Conservation (phyloP, 2,329 filamentous ascomycete species). For the Triangularia verruculosa region DNA sequence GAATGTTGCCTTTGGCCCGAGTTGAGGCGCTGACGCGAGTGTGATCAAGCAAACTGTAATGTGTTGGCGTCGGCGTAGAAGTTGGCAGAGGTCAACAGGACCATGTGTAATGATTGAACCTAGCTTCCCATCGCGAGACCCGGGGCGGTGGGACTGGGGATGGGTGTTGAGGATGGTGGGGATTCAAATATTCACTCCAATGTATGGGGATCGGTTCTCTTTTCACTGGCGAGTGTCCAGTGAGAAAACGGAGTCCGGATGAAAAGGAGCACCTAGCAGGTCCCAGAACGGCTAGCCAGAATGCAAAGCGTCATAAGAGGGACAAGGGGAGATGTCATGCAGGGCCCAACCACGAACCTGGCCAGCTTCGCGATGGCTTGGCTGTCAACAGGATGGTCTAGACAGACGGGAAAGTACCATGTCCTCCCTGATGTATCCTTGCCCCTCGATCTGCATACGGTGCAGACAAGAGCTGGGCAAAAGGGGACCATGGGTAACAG, state of each 20-base stretch:
- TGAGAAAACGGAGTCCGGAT: slow-evolving; percentile 9
- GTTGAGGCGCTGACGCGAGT: slow-evolving; percentile 5
- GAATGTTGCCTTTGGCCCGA: background rate
- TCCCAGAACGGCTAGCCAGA: slow-evolving; percentile 17
- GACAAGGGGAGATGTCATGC: slow-evolving; percentile 22
- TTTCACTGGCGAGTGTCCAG: background rate
- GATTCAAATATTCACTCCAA: slow-evolving; percentile 22
- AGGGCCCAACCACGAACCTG: slow-evolving; percentile 5
- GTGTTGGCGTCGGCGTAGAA: slow-evolving; percentile 1
- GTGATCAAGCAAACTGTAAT: background rate
- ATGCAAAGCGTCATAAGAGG: slow-evolving; percentile 19
- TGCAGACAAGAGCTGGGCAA: background rate
- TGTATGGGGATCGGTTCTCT: background rate
- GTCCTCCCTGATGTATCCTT: background rate
- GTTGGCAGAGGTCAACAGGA: background rate
- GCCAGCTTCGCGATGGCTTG: slow-evolving; percentile 7
- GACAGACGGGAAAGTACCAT: background rate
- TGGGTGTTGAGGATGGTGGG: slow-evolving; percentile 14
- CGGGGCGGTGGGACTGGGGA: background rate
- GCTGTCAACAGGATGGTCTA: slow-evolving; percentile 8
- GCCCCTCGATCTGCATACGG: slow-evolving; percentile 3
- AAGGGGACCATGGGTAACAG: background rate
- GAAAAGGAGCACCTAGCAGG: slow-evolving; percentile 12
- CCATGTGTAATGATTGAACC: slow-evolving; percentile 3
- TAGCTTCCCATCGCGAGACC: slow-evolving; percentile 1